These are phyloP conservation scores for Suillus cothurnatus DNA, from an alignment of 768 basidiomycete species.

Conservation along the genomic window DNA sequence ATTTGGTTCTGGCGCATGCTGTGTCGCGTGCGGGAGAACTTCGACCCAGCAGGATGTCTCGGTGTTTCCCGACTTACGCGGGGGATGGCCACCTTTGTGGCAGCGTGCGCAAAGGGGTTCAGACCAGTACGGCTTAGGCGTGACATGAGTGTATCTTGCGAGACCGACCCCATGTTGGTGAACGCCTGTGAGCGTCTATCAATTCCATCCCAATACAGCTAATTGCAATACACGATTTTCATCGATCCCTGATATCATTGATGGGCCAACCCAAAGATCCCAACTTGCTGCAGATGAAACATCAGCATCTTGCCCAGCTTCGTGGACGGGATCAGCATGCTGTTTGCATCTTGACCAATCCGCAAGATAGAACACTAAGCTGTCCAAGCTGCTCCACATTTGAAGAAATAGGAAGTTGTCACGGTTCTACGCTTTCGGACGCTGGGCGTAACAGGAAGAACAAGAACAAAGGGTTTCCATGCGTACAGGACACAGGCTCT, in stretches of 20 bases:
- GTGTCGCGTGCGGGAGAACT: not conserved
- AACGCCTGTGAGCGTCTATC: not conserved
- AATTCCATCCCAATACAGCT: not conserved
- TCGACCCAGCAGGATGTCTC: not conserved
- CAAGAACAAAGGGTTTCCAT: constrained; percentile 4
- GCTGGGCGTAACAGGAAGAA: no score
- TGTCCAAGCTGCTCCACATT: not conserved
- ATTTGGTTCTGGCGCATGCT: not conserved
- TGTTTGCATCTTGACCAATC: not conserved
- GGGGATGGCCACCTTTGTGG: not conserved
- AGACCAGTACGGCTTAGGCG: not conserved
- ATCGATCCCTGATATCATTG: not conserved
- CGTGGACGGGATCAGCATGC: not conserved
- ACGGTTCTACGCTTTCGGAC: no score
- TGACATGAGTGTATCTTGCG: not conserved
- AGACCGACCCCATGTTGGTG: no score
- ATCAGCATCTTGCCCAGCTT: not conserved
- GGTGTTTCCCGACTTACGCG: not conserved
- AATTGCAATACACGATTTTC: not conserved
- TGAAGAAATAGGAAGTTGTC: not conserved
- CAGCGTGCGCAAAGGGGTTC: not conserved
- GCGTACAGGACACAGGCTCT: not conserved
- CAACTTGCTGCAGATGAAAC: not conserved
- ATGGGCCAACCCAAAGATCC: not conserved
- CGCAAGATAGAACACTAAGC: not conserved